Conservation (phyloP, 805 yeast genomes). For the Candida koratica region DNA sequence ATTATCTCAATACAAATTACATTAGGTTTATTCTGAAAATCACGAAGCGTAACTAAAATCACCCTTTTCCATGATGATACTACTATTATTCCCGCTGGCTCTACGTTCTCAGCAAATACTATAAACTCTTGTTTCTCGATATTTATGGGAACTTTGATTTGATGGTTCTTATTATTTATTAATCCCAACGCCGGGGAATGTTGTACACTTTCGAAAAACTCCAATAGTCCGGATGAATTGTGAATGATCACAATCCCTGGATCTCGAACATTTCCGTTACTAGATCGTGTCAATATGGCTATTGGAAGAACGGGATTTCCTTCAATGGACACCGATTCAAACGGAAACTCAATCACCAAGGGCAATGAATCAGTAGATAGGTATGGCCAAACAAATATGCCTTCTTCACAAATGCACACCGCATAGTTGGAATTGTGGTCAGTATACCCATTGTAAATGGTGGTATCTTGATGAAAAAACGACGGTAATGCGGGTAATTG, state of each 20-base stretch:
- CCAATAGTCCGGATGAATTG: conserved; percentile 52
- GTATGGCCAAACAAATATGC: conserved; percentile 67
- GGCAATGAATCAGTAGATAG: conserved; percentile 59
- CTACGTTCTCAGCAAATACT: conserved; percentile 54
- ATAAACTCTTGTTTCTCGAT: conserved; percentile 48
- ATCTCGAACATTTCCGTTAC: conserved; percentile 44
- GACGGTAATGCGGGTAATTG: conserved; percentile 55
- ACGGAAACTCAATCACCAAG: conserved; percentile 50
- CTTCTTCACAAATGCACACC: conserved; percentile 44
- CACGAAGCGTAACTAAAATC: conserved; percentile 58
- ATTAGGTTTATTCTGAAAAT: conserved; percentile 60
- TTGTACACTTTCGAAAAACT: conserved; percentile 72
- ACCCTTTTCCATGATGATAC: conserved; percentile 71
- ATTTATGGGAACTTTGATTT: conserved; percentile 37
- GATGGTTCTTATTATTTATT: conserved; percentile 42
- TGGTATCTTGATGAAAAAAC: conserved; percentile 18
- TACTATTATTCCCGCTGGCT: conserved; percentile 69
- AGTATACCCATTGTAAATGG: conserved; percentile 36
- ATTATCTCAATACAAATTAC: conserved; percentile 34
- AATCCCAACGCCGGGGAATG: conserved; percentile 65
- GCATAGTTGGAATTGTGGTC: conserved; percentile 49
- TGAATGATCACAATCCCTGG: conserved; percentile 74
- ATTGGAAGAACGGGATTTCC: conserved; percentile 35
- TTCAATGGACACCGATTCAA: conserved; percentile 22
- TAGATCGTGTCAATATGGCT: conserved; percentile 56